Conservation (phyloP, 768 basidiomycete species). For the Pleurotus djamor region DNA sequence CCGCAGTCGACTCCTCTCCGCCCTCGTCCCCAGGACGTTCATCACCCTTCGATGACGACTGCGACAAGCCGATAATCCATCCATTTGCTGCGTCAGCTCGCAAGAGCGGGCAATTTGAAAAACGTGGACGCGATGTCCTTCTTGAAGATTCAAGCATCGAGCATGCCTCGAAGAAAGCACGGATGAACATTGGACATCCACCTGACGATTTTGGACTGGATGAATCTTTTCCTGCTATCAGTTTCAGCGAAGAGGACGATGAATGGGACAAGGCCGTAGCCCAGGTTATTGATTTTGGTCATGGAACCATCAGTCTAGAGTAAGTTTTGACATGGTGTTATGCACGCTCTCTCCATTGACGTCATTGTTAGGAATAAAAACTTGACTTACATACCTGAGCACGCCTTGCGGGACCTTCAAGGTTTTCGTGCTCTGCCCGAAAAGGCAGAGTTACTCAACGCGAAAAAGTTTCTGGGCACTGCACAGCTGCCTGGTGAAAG, state of each 20-base stretch:
- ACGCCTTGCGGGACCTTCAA: constrained; percentile 43
- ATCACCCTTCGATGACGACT: constrained; percentile 11
- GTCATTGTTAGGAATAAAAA: constrained; percentile 22
- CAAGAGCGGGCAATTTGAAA: constrained; percentile 50
- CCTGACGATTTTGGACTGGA: constrained; percentile 7
- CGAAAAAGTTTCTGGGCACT: constrained; percentile 4
- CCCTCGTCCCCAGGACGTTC: constrained; percentile 23
- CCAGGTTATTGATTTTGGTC: constrained; percentile 41
- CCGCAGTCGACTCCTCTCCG: constrained; percentile 24
- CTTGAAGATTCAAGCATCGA: background rate
- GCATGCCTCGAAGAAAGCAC: constrained; percentile 18
- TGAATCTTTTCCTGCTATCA: background rate
- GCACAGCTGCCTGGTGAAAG: constrained; percentile 5
- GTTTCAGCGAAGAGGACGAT: constrained; percentile 26
- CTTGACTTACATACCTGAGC: constrained; percentile 47
- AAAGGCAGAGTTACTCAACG: constrained; percentile 21
- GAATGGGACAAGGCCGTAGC: constrained; percentile 49
- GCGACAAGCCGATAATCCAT: constrained; percentile 24
- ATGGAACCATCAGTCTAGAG: constrained; percentile 56
- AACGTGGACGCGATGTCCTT: constrained; percentile 9
- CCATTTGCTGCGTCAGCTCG: constrained; percentile 56
- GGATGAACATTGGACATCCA: background rate
- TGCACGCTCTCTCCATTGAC: constrained; percentile 10
- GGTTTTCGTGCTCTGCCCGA: constrained; percentile 43
- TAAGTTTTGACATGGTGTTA: constrained; percentile 33